Conservation (phyloP, 768 basidiomycete species). For the Suillus subalutaceus region DNA sequence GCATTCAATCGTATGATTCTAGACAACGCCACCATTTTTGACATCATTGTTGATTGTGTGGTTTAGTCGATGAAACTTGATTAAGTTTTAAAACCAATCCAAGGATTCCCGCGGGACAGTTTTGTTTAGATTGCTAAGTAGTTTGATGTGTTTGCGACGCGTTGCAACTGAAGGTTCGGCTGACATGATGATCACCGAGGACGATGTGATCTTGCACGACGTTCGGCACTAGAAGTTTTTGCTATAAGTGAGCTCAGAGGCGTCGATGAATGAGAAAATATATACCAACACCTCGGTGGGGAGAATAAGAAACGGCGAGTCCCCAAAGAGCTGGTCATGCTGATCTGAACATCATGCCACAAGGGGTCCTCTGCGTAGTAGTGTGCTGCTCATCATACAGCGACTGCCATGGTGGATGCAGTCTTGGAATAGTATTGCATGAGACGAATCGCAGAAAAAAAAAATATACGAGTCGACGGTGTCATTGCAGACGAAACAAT, state of each 20-base stretch:
- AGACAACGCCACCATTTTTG: neutral
- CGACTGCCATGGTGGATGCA: neutral
- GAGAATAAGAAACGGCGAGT: neutral
- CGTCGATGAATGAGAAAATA: neutral
- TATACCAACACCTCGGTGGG: neutral
- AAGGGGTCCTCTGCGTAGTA: neutral
- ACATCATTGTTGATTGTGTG: neutral
- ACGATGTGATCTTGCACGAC: neutral
- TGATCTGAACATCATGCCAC: neutral
- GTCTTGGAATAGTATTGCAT: neutral
- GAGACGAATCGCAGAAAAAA: neutral
- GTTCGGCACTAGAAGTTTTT: neutral
- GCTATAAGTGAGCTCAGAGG: neutral
- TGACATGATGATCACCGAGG: neutral
- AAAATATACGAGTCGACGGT: neutral
- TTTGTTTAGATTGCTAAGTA: neutral
- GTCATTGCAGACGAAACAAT: neutral
- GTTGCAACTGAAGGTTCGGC: neutral
- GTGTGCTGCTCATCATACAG: neutral
- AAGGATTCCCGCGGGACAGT: neutral
- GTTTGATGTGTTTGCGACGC: neutral
- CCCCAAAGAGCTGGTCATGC: neutral
- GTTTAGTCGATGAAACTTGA: neutral
- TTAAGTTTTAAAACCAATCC: neutral
- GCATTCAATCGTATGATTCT: neutral